phyloP scores from a whole-genome alignment of 2,329 filamentous ascomycete genomes.

The Eurotiales sp. region DNA sequence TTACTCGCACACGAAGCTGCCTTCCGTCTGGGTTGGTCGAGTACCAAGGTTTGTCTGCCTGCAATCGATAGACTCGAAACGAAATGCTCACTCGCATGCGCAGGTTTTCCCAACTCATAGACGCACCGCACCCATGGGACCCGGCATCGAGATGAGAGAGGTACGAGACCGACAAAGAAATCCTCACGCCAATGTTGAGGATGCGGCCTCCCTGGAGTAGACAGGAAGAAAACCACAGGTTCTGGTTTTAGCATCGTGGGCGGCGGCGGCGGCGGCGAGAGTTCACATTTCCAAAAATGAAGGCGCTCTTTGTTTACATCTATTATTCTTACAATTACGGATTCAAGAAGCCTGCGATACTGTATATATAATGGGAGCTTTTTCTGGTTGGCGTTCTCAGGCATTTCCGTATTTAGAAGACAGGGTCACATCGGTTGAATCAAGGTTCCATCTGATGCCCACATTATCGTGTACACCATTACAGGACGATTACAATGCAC shows the following conservation, averaged over 20 bases:
- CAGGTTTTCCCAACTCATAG: conserved; percentile 61
- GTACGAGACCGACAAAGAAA: conserved; percentile 54
- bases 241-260: not conserved
- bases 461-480: not conserved
- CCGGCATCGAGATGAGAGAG: conserved; percentile 76
- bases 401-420: conserved; percentile 20
- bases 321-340: not conserved
- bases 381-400: conserved; percentile 28
- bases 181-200: conserved; percentile 55
- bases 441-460: not conserved
- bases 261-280: no score
- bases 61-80: not conserved
- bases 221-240: not conserved
- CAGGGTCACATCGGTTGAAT: not conserved
- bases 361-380: conserved; percentile 32
- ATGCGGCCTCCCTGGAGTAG: conserved; percentile 66
- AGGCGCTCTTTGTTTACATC: not conserved
- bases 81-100: not conserved
- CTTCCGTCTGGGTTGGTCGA: conserved; percentile 87
- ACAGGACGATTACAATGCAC: not conserved
- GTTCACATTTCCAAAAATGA: not conserved
- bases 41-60: conserved; percentile 71
- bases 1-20: conserved; percentile 94
- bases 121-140: conserved; percentile 65
- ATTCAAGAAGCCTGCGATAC: conserved; percentile 1